Base-by-base conservation (phyloP, 257 asterid species). In the Parsonsia alboflavescens region DNA sequence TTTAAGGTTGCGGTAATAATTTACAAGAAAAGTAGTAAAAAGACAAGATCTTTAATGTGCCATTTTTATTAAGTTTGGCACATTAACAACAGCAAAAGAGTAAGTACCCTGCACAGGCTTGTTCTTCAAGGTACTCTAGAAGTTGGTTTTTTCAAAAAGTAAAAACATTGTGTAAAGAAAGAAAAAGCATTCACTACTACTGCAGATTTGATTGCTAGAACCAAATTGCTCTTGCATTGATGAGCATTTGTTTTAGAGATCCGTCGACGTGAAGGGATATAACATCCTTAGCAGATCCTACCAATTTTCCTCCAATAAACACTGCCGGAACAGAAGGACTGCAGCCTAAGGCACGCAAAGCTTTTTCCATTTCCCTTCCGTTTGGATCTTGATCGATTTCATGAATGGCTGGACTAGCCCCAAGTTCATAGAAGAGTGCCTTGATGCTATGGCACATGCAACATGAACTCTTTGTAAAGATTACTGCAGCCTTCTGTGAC, bases 381-480 rank as follows among this genome's bases (percentile, higher is more conserved):
- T 78, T 76, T 6, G 83, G 24, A 10, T 88, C 91, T 1, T 90
- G 86, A 56, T 92, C 97, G 0, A 92, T 84, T 75, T 92, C 97
- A 50, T 88, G 86, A 46, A 92, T 84, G 0, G 86, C 91, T 4
- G 96, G 97, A 80, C 91, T 90, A 6, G 96, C 96, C 5, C 97
- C 96, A 22, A 89, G 74, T 6, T 92, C 92, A 39, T 89, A 86
- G 77, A 91, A 91, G 75, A 91, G 78, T 16, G 89, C 88, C 89
- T 89, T 88, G 75, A 89, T 84, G 90, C 91, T 88, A 65, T 91
- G 93, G 76, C 95, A 89, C 97, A 91, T 89, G 89, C 96, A 91
- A 66, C 97, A 91, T 42, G 96, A 83, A 83, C 97, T 91, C 78
- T 89, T 89, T 11, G 95, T 91, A 85, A 91, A 91, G 81, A 91